A percentile compares a stretch with the other conserved stretches of the same genome.
Evolutionary conservation across 1,139 yeast genomes (phyloP).

Genomic region (Yamadazyma songkhlaensis): DNA sequence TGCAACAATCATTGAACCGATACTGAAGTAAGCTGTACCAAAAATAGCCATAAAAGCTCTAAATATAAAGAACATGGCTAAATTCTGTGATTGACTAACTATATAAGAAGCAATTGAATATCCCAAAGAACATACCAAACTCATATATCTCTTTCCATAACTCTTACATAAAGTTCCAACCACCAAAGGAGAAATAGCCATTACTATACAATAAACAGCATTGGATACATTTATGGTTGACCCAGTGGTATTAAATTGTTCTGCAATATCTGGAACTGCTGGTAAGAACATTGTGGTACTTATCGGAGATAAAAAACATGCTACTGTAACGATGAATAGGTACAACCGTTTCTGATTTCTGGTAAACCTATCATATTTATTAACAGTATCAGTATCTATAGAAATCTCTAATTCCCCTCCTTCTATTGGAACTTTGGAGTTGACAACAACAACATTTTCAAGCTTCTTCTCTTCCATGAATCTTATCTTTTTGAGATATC

Average conservation of each 20-base stretch:
- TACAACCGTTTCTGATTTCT: slow-evolving; percentile 9
- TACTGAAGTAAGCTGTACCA: slow-evolving; percentile 49
- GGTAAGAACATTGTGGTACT: slow-evolving; percentile 42
- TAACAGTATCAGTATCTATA: background rate
- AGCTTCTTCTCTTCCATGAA: too few species aligned
- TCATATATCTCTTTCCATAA: slow-evolving; percentile 42
- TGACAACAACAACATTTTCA: too few species aligned
- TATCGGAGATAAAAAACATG: slow-evolving; percentile 36
- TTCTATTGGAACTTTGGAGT: background rate
- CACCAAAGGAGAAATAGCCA: slow-evolving; percentile 47
- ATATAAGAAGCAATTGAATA: slow-evolving; percentile 14
- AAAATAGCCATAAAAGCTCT: slow-evolving; percentile 44
- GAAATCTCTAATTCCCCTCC: background rate
- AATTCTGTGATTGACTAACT: slow-evolving; percentile 41
- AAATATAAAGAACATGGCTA: slow-evolving; percentile 49
- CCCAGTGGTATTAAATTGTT: slow-evolving; percentile 39
- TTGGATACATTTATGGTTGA: slow-evolving; percentile 43
- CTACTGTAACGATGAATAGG: slow-evolving; percentile 16
- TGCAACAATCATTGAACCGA: slow-evolving; percentile 44
- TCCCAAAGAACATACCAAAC: slow-evolving; percentile 27
- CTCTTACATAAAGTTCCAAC: slow-evolving; percentile 42
- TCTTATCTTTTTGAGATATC: too few species aligned
- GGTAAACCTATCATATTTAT: slow-evolving; percentile 3
- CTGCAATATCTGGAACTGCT: slow-evolving; percentile 45
- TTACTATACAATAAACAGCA: slow-evolving; percentile 44